These are phyloP conservation scores for Termitomyces sp. DNA, from an alignment of 768 basidiomycete genomes.

Conservation along the genomic window DNA sequence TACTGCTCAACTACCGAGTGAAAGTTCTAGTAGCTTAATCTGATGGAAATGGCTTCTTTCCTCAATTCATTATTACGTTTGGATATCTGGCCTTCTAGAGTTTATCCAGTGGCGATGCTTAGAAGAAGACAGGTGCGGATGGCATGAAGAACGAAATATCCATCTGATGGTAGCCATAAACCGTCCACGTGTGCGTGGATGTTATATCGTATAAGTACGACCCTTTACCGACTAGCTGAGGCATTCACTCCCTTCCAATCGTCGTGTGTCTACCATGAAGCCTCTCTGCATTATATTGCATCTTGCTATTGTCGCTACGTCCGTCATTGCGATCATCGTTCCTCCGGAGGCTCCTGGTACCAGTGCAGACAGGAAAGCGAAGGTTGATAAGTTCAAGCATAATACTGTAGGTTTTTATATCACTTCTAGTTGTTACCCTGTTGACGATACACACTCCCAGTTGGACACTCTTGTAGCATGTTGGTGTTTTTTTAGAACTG, in stretches of 20 bases:
- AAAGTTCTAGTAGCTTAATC: too few species aligned
- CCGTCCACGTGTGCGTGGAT: not conserved
- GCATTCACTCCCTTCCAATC: not conserved
- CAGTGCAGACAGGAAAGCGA: conserved; percentile 30
- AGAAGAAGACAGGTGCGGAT: not conserved
- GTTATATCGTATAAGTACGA: not conserved
- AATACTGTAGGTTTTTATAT: conserved; percentile 19
- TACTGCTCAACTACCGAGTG: too few species aligned
- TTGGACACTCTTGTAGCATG: not conserved
- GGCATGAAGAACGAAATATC: too few species aligned
- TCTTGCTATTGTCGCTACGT: conserved; percentile 2
- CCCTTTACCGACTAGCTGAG: not conserved
- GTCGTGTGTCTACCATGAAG: conserved; percentile 2
- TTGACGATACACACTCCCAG: not conserved
- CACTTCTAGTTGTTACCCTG: not conserved
- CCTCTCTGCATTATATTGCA: conserved; percentile 1
- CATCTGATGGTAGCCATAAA: too few species aligned
- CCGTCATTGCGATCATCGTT: conserved; percentile 16
- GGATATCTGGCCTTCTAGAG: not conserved
- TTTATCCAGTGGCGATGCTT: not conserved
- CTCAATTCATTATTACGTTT: not conserved
- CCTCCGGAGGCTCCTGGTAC: conserved; percentile 21
- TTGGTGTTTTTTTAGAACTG: not conserved
- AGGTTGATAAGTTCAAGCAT: conserved; percentile 26
- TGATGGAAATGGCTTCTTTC: too few species aligned